These are phyloP conservation scores for Neurospora sp. DNA, from an alignment of 495 filamentous ascomycete species.

Conservation along the genomic window DNA sequence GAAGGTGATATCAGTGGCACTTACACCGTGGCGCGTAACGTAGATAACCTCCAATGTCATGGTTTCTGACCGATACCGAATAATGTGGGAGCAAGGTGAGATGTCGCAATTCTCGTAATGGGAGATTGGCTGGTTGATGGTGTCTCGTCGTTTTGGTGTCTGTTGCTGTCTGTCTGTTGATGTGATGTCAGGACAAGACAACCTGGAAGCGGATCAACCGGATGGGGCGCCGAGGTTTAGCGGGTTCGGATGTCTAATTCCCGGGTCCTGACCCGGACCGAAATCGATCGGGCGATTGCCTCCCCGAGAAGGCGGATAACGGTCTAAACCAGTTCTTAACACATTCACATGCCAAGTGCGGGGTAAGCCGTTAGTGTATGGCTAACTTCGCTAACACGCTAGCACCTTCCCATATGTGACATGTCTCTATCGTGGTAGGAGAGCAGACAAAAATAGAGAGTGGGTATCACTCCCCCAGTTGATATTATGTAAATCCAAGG, in stretches of 20 bases:
- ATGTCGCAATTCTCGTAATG: background rate
- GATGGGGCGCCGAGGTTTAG: background rate
- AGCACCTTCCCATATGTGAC: background rate
- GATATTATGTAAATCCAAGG: background rate
- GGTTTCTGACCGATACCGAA: background rate
- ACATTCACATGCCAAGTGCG: background rate
- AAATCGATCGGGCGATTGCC: background rate
- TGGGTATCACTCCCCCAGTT: background rate
- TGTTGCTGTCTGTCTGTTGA: background rate
- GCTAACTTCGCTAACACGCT: background rate
- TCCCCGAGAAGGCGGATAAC: background rate
- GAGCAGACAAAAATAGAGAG: background rate
- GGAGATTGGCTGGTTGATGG: background rate
- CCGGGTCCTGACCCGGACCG: background rate
- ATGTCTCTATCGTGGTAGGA: background rate
- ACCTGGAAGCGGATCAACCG: background rate
- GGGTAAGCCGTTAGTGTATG: background rate
- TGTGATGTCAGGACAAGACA: background rate
- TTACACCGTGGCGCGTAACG: constrained; percentile 75
- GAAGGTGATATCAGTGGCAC: constrained; percentile 18
- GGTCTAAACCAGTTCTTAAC: background rate
- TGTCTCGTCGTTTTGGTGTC: background rate
- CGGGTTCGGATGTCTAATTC: background rate
- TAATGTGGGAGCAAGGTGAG: background rate
- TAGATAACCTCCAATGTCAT: constrained; percentile 70